Evolutionary conservation across 83 land plant genomes (phyloP), one percentile per base, ranked within the genome.

Genomic region (Isoetes engelmannii): DNA sequence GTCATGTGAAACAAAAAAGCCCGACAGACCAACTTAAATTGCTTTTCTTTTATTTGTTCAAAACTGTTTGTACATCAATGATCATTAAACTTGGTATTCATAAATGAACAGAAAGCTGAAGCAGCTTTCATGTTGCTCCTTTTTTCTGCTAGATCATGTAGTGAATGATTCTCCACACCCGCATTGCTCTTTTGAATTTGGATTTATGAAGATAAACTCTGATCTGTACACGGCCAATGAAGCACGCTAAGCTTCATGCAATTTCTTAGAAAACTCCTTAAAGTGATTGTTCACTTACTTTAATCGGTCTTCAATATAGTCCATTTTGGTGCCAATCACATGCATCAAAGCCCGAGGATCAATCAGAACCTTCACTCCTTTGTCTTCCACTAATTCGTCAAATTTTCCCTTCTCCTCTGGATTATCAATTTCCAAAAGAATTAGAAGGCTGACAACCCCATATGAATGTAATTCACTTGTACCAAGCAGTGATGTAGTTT

Each of bases 141-240:
- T 28, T 0, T 28, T 28, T 28, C 2, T 28, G 37, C 37, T 28
- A 44, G 13, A 8, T 71, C 70, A 79, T 68, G 98, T 89, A 80
- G 89, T 89, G 46, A 92, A 92, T 6, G 98, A 92, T 72, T 92
- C 98, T 42, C 98, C 98, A 65, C 98, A 92, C 4, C 98, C 98
- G 77, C 98, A 92, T 60, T 87, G 83, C 19, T 95, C 98, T 78
- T 87, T 84, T 7, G 98, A 89, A 61, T 92, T 92, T 47, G 98
- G 98, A 69, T 92, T 92, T 73, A 92, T 82, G 61, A 92, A 92
- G 44, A 92, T 61, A 60, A 92, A 92, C 65, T 92, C 98, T 20
- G 98, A 92, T 70, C 98, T 92, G 92, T 70, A 65, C 5, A 72
- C 21, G 28, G 42, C 45, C 63, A 72, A 60, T 21, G 28, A 73